Base-by-base conservation (phyloP, 257 asterid species). In the Verbena officinalis region DNA sequence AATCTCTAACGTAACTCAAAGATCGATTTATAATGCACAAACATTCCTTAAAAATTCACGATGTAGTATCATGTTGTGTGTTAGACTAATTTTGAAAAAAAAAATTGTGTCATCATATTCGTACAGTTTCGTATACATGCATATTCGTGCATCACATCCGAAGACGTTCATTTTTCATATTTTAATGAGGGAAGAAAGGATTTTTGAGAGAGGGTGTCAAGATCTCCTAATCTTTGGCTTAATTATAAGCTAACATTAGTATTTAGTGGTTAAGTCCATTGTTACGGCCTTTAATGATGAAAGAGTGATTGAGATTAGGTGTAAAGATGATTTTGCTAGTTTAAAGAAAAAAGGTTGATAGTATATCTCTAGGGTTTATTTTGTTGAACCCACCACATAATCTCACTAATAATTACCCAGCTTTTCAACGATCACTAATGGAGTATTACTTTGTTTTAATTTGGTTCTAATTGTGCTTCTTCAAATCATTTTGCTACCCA, bases 401-500 rank as follows among this genome's bases (percentile, higher is more conserved):
- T 70, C 8, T 6, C 23, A 23, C 38, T 45, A 58, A 68, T 58
- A 53, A 64, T 64, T 61, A 68, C 44, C 59, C 50, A n/a, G n/a
- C n/a, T 45, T 68, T 70, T 70, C 64, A 53, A 65, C 64, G 24
- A 42, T 30, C 39, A 20, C 24, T 53, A 65, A 62, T 51, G 31
- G 30, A 22, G 40, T 71, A 46, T 54, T 65, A 30, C 2, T 27
- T 27, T 2, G 5, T 27, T 27, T 2, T 27, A 27, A 2, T 27
- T 2, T 27, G n/a, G 48, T 72, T 52, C 49, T 52, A 38, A 21
- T 13, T 12, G 64, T 76, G 69, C 66, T 62, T 49, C 69, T 43
- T 62, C 9, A 62, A 70, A 78, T 78, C 75, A 78, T 78, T 74
- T 69, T 70, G 83, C 62, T 50, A 14, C 67, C 72, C 83, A 65